Conservation (phyloP, 371 early-diverging fungal genomes). For the Mortierella sp. region DNA sequence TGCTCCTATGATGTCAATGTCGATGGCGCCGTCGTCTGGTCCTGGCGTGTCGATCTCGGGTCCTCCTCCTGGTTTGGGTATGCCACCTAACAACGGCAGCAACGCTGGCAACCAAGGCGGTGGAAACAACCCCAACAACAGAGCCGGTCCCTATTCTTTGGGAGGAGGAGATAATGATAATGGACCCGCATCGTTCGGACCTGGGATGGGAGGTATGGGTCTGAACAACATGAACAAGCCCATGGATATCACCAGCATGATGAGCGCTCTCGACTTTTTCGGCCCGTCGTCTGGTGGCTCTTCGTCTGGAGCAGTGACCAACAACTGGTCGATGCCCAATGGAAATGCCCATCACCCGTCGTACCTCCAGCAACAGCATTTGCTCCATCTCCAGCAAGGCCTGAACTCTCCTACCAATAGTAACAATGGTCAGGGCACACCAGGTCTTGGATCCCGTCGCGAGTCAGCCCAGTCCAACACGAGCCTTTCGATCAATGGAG, state of each 20-base stretch:
- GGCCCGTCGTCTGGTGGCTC: constrained; percentile 19
- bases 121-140: constrained; percentile 5
- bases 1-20: constrained; percentile 26
- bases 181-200: neutral
- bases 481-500: constrained; percentile 13
- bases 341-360: constrained; percentile 6
- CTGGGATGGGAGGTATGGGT: constrained; percentile 14
- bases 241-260: constrained; percentile 42
- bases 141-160: neutral
- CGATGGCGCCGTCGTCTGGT: constrained; percentile 21
- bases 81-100: constrained; percentile 18
- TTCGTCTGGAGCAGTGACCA: constrained; percentile 18
- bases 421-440: constrained; percentile 19
- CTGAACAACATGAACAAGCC: constrained; percentile 25
- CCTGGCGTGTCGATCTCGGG: constrained; percentile 22
- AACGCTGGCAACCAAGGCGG: neutral
- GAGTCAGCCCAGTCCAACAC: constrained; percentile 21
- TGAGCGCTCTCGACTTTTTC: constrained; percentile 43
- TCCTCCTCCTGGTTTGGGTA: constrained; percentile 42
- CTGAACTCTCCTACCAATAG: constrained; percentile 13
- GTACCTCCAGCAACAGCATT: constrained; percentile 15
- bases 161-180: constrained; percentile 8
- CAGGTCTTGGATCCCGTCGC: constrained; percentile 9
- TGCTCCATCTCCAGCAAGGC: constrained; percentile 1
- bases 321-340: constrained; percentile 35